Base-by-base conservation (phyloP, 1,284 basidiomycete genomes). In the Apiotrichum akiyoshidainum region DNA sequence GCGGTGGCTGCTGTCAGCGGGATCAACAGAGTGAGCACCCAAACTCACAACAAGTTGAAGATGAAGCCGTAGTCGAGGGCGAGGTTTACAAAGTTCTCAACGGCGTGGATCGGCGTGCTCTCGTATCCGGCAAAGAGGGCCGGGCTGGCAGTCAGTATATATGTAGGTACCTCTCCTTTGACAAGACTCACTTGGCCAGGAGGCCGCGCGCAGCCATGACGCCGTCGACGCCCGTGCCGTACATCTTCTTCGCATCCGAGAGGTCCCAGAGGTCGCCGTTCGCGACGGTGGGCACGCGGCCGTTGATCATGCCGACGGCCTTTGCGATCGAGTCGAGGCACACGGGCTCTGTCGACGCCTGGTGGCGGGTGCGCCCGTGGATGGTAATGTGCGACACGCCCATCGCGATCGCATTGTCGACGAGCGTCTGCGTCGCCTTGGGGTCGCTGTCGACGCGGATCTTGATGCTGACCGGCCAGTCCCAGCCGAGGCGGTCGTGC, bases 181-280 rank as follows among this genome's bases (percentile, higher is more conserved):
- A n/a, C n/a, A n/a, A n/a, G n/a, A 80, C 82, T 50, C 79, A 84
- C 75, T 85, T 86, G 5, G 82, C 83, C n/a, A 85, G 69, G 52
- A 86, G 63, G 0, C 84, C 84, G 6, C 84, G 65, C 0, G 84
- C 84, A 51, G 80, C 83, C 84, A 86, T 86, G 2, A 83, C 82
- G 2, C 82, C 83, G 19, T 78, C 68, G 0, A 81, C 83, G 0
- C 81, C 80, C 0, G 81, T 83, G 51, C 71, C 68, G n/a, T 83
- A 65, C 68, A 81, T 82, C 39, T 60, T 66, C 9, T 70, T 61
- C 5, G 79, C 82, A 55, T 84, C 83, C 17, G 70, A 67, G 13
- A 78, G 64, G 11, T 75, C 78, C 80, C 83, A 86, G 4, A 83
- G 74, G 65, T 85, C 83, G 0, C 84, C 84, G 61, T 85, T 85